A percentile compares a stretch with the other conserved stretches of the same genome.
Evolutionary conservation across 2,329 filamentous ascomycete species (phyloP).

Genomic region (Didymella exigua): DNA sequence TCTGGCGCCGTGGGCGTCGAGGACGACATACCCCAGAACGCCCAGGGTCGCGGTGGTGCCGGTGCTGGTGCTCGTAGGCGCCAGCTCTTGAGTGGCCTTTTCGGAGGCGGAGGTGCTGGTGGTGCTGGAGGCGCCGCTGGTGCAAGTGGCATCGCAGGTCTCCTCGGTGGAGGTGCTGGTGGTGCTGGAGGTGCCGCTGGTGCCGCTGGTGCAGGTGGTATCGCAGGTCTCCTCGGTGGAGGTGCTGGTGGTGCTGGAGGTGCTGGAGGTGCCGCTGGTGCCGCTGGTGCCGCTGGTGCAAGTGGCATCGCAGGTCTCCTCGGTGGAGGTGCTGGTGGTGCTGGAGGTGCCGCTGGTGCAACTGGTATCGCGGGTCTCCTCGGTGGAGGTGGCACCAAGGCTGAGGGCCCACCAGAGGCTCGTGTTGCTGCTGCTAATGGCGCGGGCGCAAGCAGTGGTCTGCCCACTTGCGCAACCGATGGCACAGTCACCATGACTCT

Average conservation of each 20-base stretch:
- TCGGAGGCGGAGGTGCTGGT: constrained; percentile 42
- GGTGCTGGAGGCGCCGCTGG: constrained; percentile 32
- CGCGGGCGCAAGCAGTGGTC: constrained; percentile 57
- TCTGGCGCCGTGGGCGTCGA: constrained; percentile 41
- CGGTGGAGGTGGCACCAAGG: constrained; percentile 55
- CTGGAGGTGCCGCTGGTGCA: constrained; percentile 31
- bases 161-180: constrained; percentile 49
- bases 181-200: constrained; percentile 32
- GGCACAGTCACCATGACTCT: constrained; percentile 68
- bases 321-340: too few relatives aligned
- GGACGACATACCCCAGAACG: constrained; percentile 35
- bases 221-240: constrained; percentile 41
- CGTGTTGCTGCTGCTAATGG: constrained; percentile 62
- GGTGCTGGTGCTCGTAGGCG: constrained; percentile 28
- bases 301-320: too few relatives aligned
- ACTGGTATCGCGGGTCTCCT: constrained; percentile 41
- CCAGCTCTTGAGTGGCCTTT: constrained; percentile 41
- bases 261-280: constrained; percentile 35
- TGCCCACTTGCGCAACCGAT: constrained; percentile 66
- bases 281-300: constrained; percentile 40
- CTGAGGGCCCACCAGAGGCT: constrained; percentile 56
- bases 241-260: constrained; percentile 46
- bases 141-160: constrained; percentile 38
- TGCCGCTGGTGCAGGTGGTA: constrained; percentile 35
- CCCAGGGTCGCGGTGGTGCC: constrained; percentile 8